A percentile compares a stretch with the other conserved stretches of the same genome.
Conservation (phyloP, 1,284 basidiomycete species). For the Pseudomicrostroma phylloplanum region DNA sequence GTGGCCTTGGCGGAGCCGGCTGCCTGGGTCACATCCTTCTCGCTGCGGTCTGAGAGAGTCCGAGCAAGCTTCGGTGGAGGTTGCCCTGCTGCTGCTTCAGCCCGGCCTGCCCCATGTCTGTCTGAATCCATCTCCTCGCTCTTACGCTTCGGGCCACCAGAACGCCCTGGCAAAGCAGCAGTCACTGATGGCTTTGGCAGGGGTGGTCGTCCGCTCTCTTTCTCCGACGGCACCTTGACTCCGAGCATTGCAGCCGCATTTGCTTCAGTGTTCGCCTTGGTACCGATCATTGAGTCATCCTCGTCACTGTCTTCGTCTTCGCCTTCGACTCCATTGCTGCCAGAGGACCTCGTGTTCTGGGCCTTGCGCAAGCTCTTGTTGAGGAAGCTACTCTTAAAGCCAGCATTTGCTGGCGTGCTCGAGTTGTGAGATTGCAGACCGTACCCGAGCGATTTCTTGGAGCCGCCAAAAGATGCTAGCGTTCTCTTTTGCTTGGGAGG, state of each 20-base stretch:
- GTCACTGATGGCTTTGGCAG: too few species aligned
- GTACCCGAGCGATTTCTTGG: background rate
- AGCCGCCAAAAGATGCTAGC: constrained; percentile 1
- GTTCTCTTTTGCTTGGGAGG: background rate
- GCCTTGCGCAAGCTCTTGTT: constrained; percentile 44
- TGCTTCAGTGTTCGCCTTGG: background rate
- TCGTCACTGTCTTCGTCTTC: background rate
- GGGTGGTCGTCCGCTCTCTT: background rate
- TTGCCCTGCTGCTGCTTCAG: too few species aligned
- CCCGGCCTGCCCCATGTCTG: too few species aligned
- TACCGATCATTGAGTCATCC: background rate
- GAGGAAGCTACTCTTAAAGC: constrained; percentile 38
- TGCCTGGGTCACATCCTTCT: background rate
- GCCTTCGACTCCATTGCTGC: background rate
- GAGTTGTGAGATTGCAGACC: constrained; percentile 3
- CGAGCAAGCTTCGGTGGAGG: too few species aligned
- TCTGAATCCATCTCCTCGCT: constrained; percentile 7
- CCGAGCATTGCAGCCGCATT: constrained; percentile 1
- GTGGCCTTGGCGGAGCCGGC: too few species aligned
- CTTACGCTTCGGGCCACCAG: constrained; percentile 1
- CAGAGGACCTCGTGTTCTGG: background rate
- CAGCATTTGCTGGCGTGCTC: constrained; percentile 10
- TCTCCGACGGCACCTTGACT: background rate
- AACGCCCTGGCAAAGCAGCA: background rate
- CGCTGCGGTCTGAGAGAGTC: background rate